Percentiles rank a stretch among this genome's conserved stretches.
These are phyloP conservation scores for Pseudonectria buxi DNA, from an alignment of 2,329 filamentous ascomycete species.

Conservation along the genomic window DNA sequence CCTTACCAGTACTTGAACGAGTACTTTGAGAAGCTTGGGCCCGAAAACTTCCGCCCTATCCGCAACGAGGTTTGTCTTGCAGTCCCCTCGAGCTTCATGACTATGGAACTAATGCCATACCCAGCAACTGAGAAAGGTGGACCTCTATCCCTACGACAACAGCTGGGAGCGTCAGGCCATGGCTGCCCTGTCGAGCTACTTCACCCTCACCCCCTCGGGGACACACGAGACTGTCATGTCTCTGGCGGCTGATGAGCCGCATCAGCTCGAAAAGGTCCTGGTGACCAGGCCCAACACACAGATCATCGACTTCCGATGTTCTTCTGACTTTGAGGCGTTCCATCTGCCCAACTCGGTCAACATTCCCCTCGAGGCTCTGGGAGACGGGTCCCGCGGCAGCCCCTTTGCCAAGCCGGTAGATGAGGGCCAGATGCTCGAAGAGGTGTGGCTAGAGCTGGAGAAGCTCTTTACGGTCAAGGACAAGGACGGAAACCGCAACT, in stretches of 20 bases:
- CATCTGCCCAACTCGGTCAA: slow-evolving; percentile 41
- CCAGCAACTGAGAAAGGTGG: slow-evolving; percentile 41
- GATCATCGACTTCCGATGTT: slow-evolving; percentile 38
- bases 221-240: slow-evolving; percentile 19
- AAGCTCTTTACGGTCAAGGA: slow-evolving; percentile 31
- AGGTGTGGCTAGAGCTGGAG: slow-evolving; percentile 44
- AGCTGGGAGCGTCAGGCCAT: slow-evolving; percentile 43
- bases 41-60: slow-evolving; percentile 42
- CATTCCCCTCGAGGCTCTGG: slow-evolving; percentile 34
- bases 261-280: slow-evolving; percentile 21
- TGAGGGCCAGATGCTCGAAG: slow-evolving; percentile 36
- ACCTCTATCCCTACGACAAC: slow-evolving; percentile 49
- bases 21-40: slow-evolving; percentile 49
- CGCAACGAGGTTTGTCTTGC: slow-evolving; percentile 29
- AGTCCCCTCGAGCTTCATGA: fast-evolving
- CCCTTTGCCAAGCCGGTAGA: slow-evolving; percentile 38
- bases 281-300: slow-evolving; percentile 24
- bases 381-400: slow-evolving; percentile 22
- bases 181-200: slow-evolving; percentile 32
- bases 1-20: slow-evolving; percentile 56
- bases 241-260: slow-evolving; percentile 8
- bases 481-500: slow-evolving; percentile 20
- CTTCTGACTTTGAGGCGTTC: slow-evolving; percentile 35
- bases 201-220: slow-evolving; percentile 17
- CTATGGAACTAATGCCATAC: slow-evolving; percentile 10